Evolutionary conservation across 257 asterid genomes (phyloP), one percentile per base, ranked within the genome.

Genomic region (Penstemon eatonii): DNA sequence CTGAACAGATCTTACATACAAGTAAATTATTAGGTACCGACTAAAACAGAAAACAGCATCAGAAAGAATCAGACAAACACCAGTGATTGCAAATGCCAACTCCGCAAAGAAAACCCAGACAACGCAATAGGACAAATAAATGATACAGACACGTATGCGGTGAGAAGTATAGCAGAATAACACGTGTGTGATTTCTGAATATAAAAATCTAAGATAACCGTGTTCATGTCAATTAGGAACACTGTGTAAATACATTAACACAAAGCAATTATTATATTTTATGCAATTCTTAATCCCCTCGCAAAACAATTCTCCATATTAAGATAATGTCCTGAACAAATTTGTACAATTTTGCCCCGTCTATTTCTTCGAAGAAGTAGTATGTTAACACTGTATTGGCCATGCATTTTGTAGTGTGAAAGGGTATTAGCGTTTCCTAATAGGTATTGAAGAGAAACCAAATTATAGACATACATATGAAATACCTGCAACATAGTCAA

Each of bases 21-120:
- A 58, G 63, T 42, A 58, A 56, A 61, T 44, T 8, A 63, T 63
- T 15, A 65, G 7, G 39, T 62, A 56, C 67, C 47, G 15, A 71
- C 50, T 46, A 65, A 60, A 58, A 66, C 69, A 57, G 75, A 56
- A 53, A 53, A 74, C 50, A 58, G 7, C 19, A n/a, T 64, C 69
- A 46, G 55, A 45, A 53, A 78, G 56, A 65, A 73, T 64, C 39
- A 60, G 19, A 42, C 9, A 18, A 55, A 70, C 71, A 65, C 56
- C 61, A 49, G 12, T 56, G 57, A 60, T 65, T 62, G 43, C 15
- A 67, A 61, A 68, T 68, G 79, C 62, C 45, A 73, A 41, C 52
- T 52, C 69, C 43, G 15, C 59, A 58, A 57, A 38, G 66, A 55
- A 70, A 70, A 54, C 50, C 6, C 70, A 41, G 64, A 65, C 18